Conservation (phyloP, 78 protist species). For the Emiliania huxleyi region DNA sequence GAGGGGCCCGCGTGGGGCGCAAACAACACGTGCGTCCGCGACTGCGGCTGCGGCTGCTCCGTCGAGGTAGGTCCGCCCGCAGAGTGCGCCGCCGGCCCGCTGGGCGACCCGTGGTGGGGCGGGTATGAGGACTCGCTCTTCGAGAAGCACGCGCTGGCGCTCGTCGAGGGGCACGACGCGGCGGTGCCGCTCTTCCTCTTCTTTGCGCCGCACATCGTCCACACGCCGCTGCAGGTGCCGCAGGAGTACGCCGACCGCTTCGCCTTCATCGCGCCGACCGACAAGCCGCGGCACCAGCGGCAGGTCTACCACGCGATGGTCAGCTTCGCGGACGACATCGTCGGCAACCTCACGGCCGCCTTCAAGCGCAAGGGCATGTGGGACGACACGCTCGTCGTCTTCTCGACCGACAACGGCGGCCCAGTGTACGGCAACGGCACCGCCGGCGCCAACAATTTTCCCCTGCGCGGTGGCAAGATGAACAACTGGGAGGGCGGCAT, state of each 20-base stretch:
- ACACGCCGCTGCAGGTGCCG: not conserved
- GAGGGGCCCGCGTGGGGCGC: not conserved
- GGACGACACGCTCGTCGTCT: constrained; percentile 47
- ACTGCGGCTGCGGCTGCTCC: not conserved
- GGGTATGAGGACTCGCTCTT: not conserved
- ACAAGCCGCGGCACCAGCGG: not conserved
- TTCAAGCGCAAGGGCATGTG: constrained; percentile 46
- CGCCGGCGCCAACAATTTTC: constrained; percentile 49
- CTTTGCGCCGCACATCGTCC: constrained; percentile 19
- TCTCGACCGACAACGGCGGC: constrained; percentile 55
- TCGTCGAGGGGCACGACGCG: not conserved
- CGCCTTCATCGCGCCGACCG: not conserved
- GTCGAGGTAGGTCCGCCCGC: not conserved
- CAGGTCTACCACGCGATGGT: not conserved
- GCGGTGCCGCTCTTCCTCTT: not conserved
- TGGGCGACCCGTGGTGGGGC: not conserved
- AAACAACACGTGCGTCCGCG: not conserved
- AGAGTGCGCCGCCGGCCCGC: not conserved
- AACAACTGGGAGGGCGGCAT: constrained; percentile 46
- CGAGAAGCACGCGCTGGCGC: not conserved
- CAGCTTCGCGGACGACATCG: not conserved
- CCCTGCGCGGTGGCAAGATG: constrained; percentile 54
- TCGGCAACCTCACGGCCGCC: not conserved
- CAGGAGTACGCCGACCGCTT: not conserved
- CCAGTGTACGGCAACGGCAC: not conserved